phyloP scores from a whole-genome alignment of 768 basidiomycete species.

The Rickenella mellea region DNA sequence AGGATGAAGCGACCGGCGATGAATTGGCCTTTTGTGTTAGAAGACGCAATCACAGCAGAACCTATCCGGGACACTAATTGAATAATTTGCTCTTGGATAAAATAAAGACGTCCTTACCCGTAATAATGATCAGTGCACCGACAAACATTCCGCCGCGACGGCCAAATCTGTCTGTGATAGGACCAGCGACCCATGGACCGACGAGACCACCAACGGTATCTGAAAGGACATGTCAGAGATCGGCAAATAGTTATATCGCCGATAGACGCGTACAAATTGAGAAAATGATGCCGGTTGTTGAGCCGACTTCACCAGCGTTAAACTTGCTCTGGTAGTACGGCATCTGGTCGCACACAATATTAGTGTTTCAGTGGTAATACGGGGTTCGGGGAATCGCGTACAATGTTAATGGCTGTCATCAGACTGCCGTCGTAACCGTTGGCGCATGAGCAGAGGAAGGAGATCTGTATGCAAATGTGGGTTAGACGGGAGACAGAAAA shows the following conservation, averaged over 20 bases:
- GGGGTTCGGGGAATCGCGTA: background rate
- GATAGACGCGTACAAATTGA: conserved; percentile 11
- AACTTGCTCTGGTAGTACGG: conserved; percentile 14
- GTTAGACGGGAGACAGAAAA: background rate
- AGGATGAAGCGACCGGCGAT: conserved; percentile 43
- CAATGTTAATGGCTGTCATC: conserved; percentile 12
- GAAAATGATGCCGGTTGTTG: conserved; percentile 16
- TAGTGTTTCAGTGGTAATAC: conserved; percentile 1
- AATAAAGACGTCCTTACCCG: background rate
- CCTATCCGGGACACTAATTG: conserved; percentile 19
- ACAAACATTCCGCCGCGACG: conserved; percentile 21
- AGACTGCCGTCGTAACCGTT: conserved; percentile 18
- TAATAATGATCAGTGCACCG: conserved; percentile 13
- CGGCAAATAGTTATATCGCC: background rate
- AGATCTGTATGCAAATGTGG: background rate
- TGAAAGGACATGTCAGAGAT: conserved; percentile 1
- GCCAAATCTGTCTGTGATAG: conserved; percentile 20
- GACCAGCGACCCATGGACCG: conserved; percentile 20
- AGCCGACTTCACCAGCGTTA: conserved; percentile 12
- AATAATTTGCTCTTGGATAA: background rate
- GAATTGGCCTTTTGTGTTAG: conserved; percentile 35
- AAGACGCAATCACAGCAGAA: conserved; percentile 34
- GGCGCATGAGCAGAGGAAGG: conserved; percentile 18
- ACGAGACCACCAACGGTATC: conserved; percentile 18
- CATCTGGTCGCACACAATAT: conserved; percentile 6